Evolutionary conservation across 2,329 filamentous ascomycete species (phyloP).

Genomic region (Apiospora kogelbergensis): DNA sequence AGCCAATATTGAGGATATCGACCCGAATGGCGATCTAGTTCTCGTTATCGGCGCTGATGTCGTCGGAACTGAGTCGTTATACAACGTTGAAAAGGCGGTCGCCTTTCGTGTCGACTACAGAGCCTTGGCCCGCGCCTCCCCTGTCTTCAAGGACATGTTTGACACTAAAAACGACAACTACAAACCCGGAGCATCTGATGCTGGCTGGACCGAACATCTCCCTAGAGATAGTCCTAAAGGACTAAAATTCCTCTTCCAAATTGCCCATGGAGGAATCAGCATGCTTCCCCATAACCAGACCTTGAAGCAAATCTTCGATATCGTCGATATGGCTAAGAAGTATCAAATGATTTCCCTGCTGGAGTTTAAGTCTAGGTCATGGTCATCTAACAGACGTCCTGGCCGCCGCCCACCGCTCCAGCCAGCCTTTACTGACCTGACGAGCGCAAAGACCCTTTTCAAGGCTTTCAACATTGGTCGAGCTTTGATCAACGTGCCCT

Average conservation of each 20-base stretch:
- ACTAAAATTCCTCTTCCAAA: neutral
- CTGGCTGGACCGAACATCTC: neutral
- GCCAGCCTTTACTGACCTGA: too few species aligned
- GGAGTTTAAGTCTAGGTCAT: neutral
- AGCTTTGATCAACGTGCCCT: neutral
- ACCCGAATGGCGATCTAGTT: neutral
- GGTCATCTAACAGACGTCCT: too few species aligned
- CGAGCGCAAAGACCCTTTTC: neutral
- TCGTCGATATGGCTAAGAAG: accelerated
- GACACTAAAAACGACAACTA: neutral
- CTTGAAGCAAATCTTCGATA: neutral
- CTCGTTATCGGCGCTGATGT: neutral
- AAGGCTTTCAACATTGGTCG: neutral
- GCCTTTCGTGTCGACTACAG: neutral
- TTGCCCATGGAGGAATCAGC: neutral
- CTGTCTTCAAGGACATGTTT: neutral
- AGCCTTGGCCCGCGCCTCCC: neutral
- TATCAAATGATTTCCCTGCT: neutral
- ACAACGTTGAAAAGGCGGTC: neutral
- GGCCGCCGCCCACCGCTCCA: too few species aligned
- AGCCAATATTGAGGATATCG: neutral
- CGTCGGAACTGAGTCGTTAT: neutral
- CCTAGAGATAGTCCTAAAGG: neutral
- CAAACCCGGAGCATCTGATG: neutral
- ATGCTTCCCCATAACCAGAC: neutral